Conservation (phyloP, 495 filamentous ascomycete genomes). For the Bacidia rubella region DNA sequence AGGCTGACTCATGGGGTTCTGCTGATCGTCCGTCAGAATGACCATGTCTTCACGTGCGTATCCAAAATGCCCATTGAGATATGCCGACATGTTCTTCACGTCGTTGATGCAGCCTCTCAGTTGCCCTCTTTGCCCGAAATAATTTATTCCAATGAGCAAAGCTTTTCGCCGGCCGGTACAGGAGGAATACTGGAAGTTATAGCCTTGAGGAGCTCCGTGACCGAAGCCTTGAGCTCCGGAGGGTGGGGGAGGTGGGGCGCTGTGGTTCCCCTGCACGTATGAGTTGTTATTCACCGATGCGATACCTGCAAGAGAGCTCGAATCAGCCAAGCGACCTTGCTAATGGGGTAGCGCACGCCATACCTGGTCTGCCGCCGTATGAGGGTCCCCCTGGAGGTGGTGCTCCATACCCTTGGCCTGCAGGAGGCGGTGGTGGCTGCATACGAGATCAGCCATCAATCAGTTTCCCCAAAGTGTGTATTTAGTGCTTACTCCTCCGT, state of each 20-base stretch:
- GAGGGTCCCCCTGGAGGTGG: constrained; percentile 27
- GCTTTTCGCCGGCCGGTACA: constrained; percentile 89
- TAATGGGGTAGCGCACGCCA: constrained; percentile 3
- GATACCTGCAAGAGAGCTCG: constrained; percentile 6
- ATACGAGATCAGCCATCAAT: constrained; percentile 18
- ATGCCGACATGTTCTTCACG: constrained; percentile 92
- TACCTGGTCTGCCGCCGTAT: constrained; percentile 28
- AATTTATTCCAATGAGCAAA: constrained; percentile 93
- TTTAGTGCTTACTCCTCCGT: neutral
- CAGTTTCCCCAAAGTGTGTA: neutral
- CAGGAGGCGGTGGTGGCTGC: constrained; percentile 21
- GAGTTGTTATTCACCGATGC: constrained; percentile 22
- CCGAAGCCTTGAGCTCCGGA: constrained; percentile 48
- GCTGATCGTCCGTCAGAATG: constrained; percentile 90
- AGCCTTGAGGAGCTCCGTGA: constrained; percentile 60
- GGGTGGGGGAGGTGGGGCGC: constrained; percentile 31
- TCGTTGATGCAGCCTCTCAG: constrained; percentile 95
- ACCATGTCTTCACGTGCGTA: constrained; percentile 98
- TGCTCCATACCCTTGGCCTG: constrained; percentile 16
- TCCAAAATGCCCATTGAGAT: constrained; percentile 78
- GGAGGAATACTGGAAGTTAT: constrained; percentile 80
- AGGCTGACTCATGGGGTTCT: constrained; percentile 92
- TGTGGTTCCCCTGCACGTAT: constrained; percentile 24
- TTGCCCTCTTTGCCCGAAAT: constrained; percentile 86
- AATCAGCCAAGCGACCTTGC: neutral